Conservation (phyloP, 192 early-diverging fungal genomes). For the Mortierella alpina region DNA sequence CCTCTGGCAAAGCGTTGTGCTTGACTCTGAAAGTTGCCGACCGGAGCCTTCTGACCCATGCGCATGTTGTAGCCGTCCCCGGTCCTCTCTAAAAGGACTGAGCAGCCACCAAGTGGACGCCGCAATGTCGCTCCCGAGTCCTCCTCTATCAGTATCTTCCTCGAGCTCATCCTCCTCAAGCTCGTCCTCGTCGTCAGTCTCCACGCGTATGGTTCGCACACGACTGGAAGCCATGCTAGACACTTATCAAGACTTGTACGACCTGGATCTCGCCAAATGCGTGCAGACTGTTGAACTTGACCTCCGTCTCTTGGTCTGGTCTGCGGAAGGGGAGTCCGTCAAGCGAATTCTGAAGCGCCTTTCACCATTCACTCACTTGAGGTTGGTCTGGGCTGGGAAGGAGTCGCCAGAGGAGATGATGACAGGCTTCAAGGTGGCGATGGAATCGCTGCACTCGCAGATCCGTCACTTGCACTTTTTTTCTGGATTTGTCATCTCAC, state of each 20-base stretch:
- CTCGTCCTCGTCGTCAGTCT: not conserved
- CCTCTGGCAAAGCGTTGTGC: conserved; percentile 31
- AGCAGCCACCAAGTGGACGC: not conserved
- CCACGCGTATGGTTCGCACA: not conserved
- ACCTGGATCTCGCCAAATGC: conserved; percentile 27
- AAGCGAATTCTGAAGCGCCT: conserved; percentile 22
- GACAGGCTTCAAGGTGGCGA: conserved; percentile 1
- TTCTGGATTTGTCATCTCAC: conserved; percentile 18
- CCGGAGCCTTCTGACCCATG: conserved; percentile 18
- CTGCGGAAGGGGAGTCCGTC: conserved; percentile 7
- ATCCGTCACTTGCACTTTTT: conserved; percentile 23
- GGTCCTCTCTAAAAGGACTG: not conserved
- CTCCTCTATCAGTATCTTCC: not conserved
- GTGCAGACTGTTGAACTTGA: conserved; percentile 34
- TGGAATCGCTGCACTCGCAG: conserved; percentile 4
- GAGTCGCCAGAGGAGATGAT: conserved; percentile 9
- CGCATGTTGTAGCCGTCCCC: not conserved
- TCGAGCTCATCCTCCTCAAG: not conserved
- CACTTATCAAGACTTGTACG: conserved; percentile 16
- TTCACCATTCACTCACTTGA: conserved; percentile 29
- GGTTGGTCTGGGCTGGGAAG: conserved; percentile 16
- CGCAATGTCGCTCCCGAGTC: too few species aligned
- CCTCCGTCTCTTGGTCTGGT: conserved; percentile 4
- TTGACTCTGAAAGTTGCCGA: conserved; percentile 31
- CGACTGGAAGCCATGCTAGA: conserved; percentile 33